Conservation (phyloP, 163 green algal species). For the Chlamydomonas reinhardtii region DNA sequence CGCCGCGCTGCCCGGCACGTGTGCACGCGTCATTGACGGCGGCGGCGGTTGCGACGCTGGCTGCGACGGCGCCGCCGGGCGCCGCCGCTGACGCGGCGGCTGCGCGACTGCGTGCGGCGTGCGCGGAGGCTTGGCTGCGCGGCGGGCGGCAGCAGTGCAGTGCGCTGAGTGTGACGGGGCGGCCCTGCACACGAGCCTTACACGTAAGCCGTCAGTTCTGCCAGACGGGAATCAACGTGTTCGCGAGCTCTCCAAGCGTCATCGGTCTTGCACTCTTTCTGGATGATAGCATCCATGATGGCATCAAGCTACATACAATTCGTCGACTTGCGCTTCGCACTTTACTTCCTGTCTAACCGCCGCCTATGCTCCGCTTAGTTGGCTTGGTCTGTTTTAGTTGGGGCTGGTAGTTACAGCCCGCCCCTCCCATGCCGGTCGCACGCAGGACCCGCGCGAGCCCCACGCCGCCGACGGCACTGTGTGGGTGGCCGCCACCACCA, state of each 20-base stretch:
- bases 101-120: slow-evolving; percentile 5
- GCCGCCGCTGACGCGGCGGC: slow-evolving; percentile 12
- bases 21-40: slow-evolving; percentile 18
- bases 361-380: too few relatives aligned
- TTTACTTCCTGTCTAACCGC: too few relatives aligned
- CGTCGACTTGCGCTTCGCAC: too few relatives aligned
- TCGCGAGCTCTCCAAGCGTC: too few relatives aligned
- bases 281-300: too few relatives aligned
- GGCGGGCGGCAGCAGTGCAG: slow-evolving; percentile 26
- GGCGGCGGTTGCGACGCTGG: slow-evolving; percentile 19
- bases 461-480: slow-evolving; percentile 6
- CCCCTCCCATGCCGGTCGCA: too few relatives aligned
- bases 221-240: neutral
- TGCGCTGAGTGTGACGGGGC: slow-evolving; percentile 16
- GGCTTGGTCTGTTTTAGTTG: too few relatives aligned
- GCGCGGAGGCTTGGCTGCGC: neutral
- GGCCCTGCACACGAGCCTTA: neutral
- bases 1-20: slow-evolving; percentile 13
- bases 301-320: too few relatives aligned
- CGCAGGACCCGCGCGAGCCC: slow-evolving; percentile 17
- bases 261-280: too few relatives aligned
- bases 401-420: too few relatives aligned
- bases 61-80: slow-evolving; percentile 24
- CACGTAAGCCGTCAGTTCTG: slow-evolving; percentile 3
- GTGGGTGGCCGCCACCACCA: slow-evolving; percentile 26